Evolutionary conservation across 371 early-diverging fungal genomes (phyloP), one percentile per base, ranked within the genome.

Genomic region (Mucor lusitanicus): DNA sequence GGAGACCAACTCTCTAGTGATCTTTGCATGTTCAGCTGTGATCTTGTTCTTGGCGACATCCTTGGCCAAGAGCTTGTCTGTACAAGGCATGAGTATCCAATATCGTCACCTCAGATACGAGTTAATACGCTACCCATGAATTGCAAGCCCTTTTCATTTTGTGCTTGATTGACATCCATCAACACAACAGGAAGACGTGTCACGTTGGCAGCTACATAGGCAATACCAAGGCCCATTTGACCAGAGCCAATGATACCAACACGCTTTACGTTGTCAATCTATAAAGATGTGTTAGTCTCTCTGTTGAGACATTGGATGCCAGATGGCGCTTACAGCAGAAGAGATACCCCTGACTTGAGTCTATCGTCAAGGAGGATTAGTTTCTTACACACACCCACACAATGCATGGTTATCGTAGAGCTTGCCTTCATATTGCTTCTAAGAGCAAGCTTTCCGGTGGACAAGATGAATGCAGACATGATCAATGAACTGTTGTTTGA

Each of bases 191-290:
- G 89, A 27, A 92, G 76, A 72, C 92, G 88, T 59, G 97, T 91
- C 5, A 90, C 85, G 44, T 90, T 88, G 30, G 97, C 97, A 37
- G 94, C 89, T n/a, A 99, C 99, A 59, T 94, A 90, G 6, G 95
- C 98, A 71, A 99, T 99, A 40, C 99, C 99, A 57, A 92, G 79
- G 30, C 99, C 96, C 94, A 94, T 94, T 80, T 94, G 94, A 7
- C 94, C 94, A 7, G 93, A 86, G 55, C 94, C 94, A 60, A 94
- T 84, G 44, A 94, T 88, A 69, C 92, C 91, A 42, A 94, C 78
- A 32, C 81, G 77, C 71, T 87, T 86, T 39, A 89, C 80, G 48
- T 76, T 70, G 7, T 66, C 74, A n/a, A 60, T 46, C 75, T 75
- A 63, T 8, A n/a, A 17, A 27, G 13, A 9, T 13, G 32, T 28